phyloP scores from a whole-genome alignment of 345 rosid genomes.

The Pistacia integerrima region DNA sequence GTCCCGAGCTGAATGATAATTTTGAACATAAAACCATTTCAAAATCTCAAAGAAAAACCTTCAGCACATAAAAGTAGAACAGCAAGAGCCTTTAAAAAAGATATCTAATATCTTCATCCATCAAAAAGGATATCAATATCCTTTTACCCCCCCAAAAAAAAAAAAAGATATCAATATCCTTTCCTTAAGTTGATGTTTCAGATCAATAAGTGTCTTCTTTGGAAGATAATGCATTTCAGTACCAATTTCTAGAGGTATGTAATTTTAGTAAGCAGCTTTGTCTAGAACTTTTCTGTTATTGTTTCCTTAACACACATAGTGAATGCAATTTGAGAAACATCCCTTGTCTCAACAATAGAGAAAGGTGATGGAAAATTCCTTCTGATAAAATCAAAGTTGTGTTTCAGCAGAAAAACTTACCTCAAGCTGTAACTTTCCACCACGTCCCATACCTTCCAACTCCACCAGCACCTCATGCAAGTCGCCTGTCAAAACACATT shows the following conservation, averaged over 20 bases:
- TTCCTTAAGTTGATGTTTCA: not conserved
- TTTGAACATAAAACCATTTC: not conserved
- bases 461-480: conserved; percentile 67
- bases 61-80: not conserved
- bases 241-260: not conserved
- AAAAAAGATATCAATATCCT: not conserved
- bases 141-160: no score
- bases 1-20: not conserved
- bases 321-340: not conserved
- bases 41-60: not conserved
- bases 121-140: not conserved
- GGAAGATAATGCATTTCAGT: conserved; percentile 7
- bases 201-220: not conserved
- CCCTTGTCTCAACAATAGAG: not conserved
- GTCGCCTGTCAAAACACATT: conserved; percentile 52
- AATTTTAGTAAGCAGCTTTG: not conserved
- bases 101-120: not conserved
- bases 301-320: not conserved
- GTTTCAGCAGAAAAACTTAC: conserved; percentile 41
- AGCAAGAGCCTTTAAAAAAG: not conserved
- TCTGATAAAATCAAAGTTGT: not conserved
- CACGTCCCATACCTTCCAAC: conserved; percentile 97
- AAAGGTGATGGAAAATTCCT: conserved; percentile 6
- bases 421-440: conserved; percentile 88
- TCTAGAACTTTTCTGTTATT: not conserved